Base-by-base conservation (phyloP, 352 stramenopile species). In the Phytophthora litchii region DNA sequence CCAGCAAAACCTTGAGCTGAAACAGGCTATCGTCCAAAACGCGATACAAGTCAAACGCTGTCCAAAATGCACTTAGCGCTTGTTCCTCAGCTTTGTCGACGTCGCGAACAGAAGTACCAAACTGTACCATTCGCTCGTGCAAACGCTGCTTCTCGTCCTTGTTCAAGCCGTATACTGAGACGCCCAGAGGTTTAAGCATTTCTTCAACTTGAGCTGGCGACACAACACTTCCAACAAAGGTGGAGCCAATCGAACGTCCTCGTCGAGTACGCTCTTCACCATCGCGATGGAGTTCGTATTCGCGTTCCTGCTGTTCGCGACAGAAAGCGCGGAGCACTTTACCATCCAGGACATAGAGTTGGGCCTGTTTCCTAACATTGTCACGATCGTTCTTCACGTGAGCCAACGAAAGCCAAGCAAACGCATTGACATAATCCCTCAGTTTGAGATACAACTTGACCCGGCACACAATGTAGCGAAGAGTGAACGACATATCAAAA, bases 381-480 rank as follows among this genome's bases (percentile, higher is more conserved):
- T 91, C 80, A n/a, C 80, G 76, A 27, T 91, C 78, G 32, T 78
- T 86, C 54, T 92, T 91, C 25, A 92, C 73, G 23, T 90, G 82
- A 19, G 84, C 84, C 14, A 94, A 57, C 17, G 84, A 89, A 0
- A 94, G 60, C 84, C 84, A 94, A 16, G 78, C 76, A 51, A 76
- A 91, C 0, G 84, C 80, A 32, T 86, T 72, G 10, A 69, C 61
- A 37, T 80, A 74, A 19, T 92, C 80, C 11, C 70, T 61, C 0
- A 83, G 45, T 17, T 83, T 70, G 23, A 91, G 52, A 37, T 86
- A 83, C 46, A 89, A 60, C 60, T 91, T 90, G 14, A 78, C 74
- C 4, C 84, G 82, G 16, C 76, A 82, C 3, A 83, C 19, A 12
- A 92, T 82, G 41, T 94, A 95, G 2, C 86, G 75, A 4, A 89